phyloP scores from a whole-genome alignment of 2,329 filamentous ascomycete species.

The Calcarisporium arbuscula region DNA sequence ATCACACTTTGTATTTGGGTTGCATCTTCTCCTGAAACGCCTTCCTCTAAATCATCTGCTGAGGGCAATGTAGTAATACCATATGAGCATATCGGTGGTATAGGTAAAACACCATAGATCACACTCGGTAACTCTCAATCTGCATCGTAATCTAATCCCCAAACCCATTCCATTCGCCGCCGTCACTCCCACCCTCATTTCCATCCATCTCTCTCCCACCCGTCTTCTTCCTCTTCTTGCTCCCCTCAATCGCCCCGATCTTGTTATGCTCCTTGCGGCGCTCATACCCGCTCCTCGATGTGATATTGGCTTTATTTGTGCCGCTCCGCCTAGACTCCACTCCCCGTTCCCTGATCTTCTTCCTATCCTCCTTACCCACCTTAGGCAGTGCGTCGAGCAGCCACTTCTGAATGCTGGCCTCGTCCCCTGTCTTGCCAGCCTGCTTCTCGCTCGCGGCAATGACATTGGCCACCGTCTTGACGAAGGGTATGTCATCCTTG shows the following conservation, averaged over 20 bases:
- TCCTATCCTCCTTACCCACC: constrained; percentile 75
- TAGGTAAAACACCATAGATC: neutral
- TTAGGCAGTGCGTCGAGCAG: constrained; percentile 80
- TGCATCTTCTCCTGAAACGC: too few relatives aligned
- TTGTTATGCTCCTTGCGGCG: constrained; percentile 61
- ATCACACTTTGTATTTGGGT: too few relatives aligned
- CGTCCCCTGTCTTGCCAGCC: constrained; percentile 44
- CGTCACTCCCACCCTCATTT: constrained; percentile 9
- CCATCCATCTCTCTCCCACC: too few relatives aligned
- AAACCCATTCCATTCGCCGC: constrained; percentile 43
- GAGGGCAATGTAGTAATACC: too few relatives aligned
- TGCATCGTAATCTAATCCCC: constrained; percentile 15
- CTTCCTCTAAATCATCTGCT: too few relatives aligned
- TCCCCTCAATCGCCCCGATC: constrained; percentile 55
- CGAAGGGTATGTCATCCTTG: constrained; percentile 81
- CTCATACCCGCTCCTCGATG: constrained; percentile 74
- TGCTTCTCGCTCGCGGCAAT: constrained; percentile 78
- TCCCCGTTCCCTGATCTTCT: constrained; percentile 74
- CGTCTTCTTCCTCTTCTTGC: constrained; percentile 46
- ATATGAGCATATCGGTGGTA: too few relatives aligned
- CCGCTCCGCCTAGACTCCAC: constrained; percentile 61
- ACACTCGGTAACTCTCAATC: neutral
- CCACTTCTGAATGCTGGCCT: constrained; percentile 71
- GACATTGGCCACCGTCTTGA: constrained; percentile 90
- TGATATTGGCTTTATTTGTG: constrained; percentile 57